Percentiles rank a stretch among this genome's conserved stretches.
Evolutionary conservation across 2,329 filamentous ascomycete genomes (phyloP).

Genomic region (Sporothrix schenckii): DNA sequence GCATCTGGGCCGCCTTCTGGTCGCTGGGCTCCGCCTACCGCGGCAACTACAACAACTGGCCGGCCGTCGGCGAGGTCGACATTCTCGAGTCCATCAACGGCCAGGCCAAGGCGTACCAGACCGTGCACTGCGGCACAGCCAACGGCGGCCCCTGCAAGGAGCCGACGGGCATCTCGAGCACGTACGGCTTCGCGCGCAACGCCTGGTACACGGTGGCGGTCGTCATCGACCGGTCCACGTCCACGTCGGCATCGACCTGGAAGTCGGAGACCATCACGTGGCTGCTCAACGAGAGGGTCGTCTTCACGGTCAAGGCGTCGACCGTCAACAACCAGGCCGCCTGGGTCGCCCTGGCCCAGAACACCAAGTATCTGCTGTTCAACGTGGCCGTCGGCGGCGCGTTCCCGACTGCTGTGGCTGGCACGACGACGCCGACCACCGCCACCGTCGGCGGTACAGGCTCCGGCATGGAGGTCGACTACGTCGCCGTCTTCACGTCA

Average conservation of each 20-base stretch:
- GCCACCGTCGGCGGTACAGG: slow-evolving; percentile 52
- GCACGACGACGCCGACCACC: slow-evolving; percentile 46
- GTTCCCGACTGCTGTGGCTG: slow-evolving; percentile 44
- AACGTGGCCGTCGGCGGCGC: slow-evolving; percentile 60
- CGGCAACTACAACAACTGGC: slow-evolving; percentile 48
- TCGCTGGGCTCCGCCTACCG: slow-evolving; percentile 48
- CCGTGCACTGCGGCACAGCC: slow-evolving; percentile 49
- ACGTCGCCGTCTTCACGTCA: slow-evolving; percentile 50
- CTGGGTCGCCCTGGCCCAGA: slow-evolving; percentile 57
- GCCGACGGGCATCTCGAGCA: slow-evolving; percentile 43
- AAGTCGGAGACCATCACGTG: slow-evolving; percentile 55
- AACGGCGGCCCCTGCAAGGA: slow-evolving; percentile 50
- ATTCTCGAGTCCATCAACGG: slow-evolving; percentile 51
- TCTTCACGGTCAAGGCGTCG: slow-evolving; percentile 49
- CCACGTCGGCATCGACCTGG: slow-evolving; percentile 46
- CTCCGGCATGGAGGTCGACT: slow-evolving; percentile 56
- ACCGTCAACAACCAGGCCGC: slow-evolving; percentile 50
- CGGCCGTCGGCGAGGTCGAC: slow-evolving; percentile 50
- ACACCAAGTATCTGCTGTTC: slow-evolving; percentile 56
- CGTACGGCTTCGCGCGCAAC: slow-evolving; percentile 38
- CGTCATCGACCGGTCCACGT: slow-evolving; percentile 52
- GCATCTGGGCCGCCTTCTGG: slow-evolving; percentile 56
- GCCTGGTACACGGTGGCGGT: slow-evolving; percentile 54
- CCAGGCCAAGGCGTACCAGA: slow-evolving; percentile 43
- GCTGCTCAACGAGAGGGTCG: slow-evolving; percentile 52